Evolutionary conservation across 257 asterid genomes (phyloP).

Genomic region (Nicotiana obtusifolia): DNA sequence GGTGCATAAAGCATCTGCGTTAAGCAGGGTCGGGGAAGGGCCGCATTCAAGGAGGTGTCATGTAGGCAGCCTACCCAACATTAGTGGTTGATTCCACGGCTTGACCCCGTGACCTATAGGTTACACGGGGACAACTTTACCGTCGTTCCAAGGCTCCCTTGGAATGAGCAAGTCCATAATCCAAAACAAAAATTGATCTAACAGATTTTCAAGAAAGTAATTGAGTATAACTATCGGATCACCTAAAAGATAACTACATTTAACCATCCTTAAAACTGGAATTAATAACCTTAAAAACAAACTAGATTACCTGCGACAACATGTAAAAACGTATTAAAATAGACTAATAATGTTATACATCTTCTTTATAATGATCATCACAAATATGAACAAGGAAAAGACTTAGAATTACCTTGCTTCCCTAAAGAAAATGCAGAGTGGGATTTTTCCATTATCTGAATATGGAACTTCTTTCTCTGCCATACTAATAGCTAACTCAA

Average conservation of each 20-base stretch:
- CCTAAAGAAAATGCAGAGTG: conserved; percentile 31
- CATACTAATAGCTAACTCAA: conserved; percentile 13
- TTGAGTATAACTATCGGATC: neutral
- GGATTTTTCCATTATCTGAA: conserved; percentile 20
- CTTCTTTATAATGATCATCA: neutral
- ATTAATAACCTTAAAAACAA: neutral
- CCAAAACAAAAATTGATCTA: neutral
- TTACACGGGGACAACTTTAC: too few species aligned
- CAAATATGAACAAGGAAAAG: neutral
- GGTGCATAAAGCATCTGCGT: too few species aligned
- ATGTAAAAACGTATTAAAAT: neutral
- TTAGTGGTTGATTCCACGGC: too few species aligned
- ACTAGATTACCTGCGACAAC: neutral
- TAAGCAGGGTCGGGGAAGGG: too few species aligned
- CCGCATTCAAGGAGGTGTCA: too few species aligned
- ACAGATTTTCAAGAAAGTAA: neutral
- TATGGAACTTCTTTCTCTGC: conserved; percentile 23
- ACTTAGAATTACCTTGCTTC: conserved; percentile 31
- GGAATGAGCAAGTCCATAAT: neutral
- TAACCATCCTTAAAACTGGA: neutral
- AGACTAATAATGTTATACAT: neutral
- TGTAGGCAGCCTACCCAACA: too few species aligned
- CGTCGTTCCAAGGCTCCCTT: too few species aligned
- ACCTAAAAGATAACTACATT: neutral
- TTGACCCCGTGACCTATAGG: too few species aligned